These are phyloP conservation scores for Skeletonema menzelii DNA, from an alignment of 108 stramenopile genomes.

Conservation along the genomic window DNA sequence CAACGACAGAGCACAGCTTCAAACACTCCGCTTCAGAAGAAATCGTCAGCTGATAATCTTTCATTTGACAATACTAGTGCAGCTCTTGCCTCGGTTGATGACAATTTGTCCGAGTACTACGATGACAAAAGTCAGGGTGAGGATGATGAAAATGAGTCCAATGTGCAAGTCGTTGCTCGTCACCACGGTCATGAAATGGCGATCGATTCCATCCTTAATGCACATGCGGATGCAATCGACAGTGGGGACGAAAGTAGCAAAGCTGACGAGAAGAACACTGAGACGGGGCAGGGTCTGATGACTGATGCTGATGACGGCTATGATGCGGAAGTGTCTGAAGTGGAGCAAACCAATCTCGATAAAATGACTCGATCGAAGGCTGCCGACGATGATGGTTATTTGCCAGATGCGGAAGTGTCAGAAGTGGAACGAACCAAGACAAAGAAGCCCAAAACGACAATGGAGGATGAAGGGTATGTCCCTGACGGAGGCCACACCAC, in stretches of 20 bases:
- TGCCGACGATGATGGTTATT: constrained; percentile 39
- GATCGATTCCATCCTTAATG: constrained; percentile 4
- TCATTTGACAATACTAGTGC: constrained; percentile 40
- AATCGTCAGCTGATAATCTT: constrained; percentile 5
- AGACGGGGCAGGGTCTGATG: constrained; percentile 26
- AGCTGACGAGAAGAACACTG: constrained; percentile 8
- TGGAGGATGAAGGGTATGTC: constrained; percentile 11
- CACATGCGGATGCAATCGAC: constrained; percentile 15
- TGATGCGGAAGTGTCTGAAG: constrained; percentile 45
- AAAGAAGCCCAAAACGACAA: constrained; percentile 4
- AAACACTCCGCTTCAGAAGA: constrained; percentile 6
- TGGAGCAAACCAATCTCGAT: constrained; percentile 1
- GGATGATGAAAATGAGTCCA: neutral
- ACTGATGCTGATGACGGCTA: constrained; percentile 51
- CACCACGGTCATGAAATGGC: constrained; percentile 13
- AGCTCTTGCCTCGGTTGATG: constrained; percentile 14
- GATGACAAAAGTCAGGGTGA: constrained; percentile 28
- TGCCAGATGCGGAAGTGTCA: constrained; percentile 30
- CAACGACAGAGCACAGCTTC: constrained; percentile 22
- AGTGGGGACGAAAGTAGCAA: constrained; percentile 27
- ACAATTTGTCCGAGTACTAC: constrained; percentile 33
- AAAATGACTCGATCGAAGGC: neutral
- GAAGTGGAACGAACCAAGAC: constrained; percentile 20
- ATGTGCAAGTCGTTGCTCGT: constrained; percentile 14
- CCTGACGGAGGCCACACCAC: constrained; percentile 23